Percentiles rank a stretch among this genome's conserved stretches.
Conservation (phyloP, 495 filamentous ascomycete species). For the Sphaerosporella brunnea region DNA sequence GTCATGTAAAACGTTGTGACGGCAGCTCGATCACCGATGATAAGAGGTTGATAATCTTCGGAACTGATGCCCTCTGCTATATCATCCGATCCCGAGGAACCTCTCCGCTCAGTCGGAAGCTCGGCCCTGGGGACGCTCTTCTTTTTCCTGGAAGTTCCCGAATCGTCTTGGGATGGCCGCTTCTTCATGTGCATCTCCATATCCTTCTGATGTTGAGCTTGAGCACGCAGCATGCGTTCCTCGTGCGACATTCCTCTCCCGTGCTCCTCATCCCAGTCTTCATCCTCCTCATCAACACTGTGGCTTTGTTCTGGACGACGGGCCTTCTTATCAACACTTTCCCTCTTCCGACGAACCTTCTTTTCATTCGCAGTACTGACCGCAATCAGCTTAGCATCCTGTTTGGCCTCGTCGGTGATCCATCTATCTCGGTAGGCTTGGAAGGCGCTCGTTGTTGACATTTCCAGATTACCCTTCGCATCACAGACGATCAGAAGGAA, state of each 20-base stretch:
- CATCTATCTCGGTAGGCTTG: constrained; percentile 15
- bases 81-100: constrained; percentile 3
- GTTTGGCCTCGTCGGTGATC: constrained; percentile 16
- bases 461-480: constrained; percentile 12
- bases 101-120: neutral
- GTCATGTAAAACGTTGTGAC: constrained; percentile 47
- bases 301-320: constrained; percentile 18
- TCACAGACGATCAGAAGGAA: constrained; percentile 24
- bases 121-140: constrained; percentile 2
- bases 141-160: neutral
- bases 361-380: constrained; percentile 12
- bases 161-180: constrained; percentile 2
- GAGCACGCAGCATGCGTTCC: neutral
- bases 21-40: constrained; percentile 38
- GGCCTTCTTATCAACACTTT: constrained; percentile 17
- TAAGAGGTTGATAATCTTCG: constrained; percentile 30
- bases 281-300: constrained; percentile 22
- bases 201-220: constrained; percentile 2
- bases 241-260: constrained; percentile 7
- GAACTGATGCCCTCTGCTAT: neutral
- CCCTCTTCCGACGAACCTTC: constrained; percentile 14
- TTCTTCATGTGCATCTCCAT: constrained; percentile 2
- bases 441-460: constrained; percentile 15
- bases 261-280: neutral
- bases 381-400: constrained; percentile 19